Percentiles rank a stretch among this genome's conserved stretches.
These are phyloP conservation scores for Eremothecium sinecaudum DNA, from an alignment of 1,139 yeast genomes.

Conservation along the genomic window DNA sequence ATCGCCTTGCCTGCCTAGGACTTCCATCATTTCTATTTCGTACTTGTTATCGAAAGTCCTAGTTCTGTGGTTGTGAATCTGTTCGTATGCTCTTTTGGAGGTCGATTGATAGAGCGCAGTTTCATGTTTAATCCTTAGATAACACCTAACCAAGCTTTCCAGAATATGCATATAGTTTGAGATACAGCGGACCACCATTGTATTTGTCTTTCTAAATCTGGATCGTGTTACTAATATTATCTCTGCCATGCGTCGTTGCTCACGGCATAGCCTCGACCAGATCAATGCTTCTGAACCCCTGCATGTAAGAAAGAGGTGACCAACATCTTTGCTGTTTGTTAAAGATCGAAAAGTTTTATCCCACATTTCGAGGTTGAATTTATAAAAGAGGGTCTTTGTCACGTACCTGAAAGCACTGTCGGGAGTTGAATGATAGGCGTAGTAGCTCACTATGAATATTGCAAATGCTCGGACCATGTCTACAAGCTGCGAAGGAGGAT, in stretches of 20 bases:
- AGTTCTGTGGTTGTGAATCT: conserved; percentile 4
- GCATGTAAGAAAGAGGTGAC: neutral
- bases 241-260: conserved; percentile 1
- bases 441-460: conserved; percentile 15
- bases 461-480: conserved; percentile 13
- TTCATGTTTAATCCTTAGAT: conserved; percentile 1
- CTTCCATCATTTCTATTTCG: conserved; percentile 1
- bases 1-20: neutral
- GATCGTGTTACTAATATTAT: neutral
- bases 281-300: neutral
- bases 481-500: conserved; percentile 7
- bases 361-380: conserved; percentile 6
- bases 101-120: neutral
- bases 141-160: conserved; percentile 7
- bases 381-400: conserved; percentile 10
- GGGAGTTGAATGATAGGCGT: conserved; percentile 9
- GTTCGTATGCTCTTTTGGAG: conserved; percentile 3
- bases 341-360: neutral
- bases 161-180: conserved; percentile 4
- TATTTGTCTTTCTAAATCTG: neutral
- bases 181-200: conserved; percentile 1
- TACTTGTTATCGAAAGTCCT: conserved; percentile 5
- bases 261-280: neutral
- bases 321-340: neutral
- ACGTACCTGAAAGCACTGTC: conserved; percentile 7